Percentiles rank a stretch among this genome's conserved stretches.
Conservation (phyloP, 1,139 yeast genomes). For the Candida sp. region DNA sequence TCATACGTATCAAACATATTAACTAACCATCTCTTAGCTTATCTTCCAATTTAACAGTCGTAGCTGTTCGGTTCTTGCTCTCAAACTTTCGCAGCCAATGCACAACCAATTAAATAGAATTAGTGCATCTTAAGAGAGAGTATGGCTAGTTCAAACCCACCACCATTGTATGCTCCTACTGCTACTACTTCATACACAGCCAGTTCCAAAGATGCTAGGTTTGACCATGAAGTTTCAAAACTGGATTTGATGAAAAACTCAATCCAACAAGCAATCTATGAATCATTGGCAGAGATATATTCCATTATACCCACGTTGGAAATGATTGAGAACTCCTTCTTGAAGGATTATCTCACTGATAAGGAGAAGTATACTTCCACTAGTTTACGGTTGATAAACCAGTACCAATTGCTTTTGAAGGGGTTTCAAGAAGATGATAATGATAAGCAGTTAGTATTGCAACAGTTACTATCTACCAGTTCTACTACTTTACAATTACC, state of each 20-base stretch:
- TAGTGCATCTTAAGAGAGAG: no score
- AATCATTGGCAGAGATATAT: slow-evolving; percentile 74
- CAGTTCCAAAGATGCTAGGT: slow-evolving; percentile 24
- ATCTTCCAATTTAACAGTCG: no score
- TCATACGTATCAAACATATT: neutral
- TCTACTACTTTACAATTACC: slow-evolving; percentile 2
- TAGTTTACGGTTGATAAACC: slow-evolving; percentile 67
- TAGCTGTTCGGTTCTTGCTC: no score
- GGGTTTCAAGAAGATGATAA: slow-evolving; percentile 44
- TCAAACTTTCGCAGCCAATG: neutral
- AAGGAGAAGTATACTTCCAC: slow-evolving; percentile 64
- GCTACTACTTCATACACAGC: slow-evolving; percentile 34
- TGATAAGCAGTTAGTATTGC: slow-evolving; percentile 7
- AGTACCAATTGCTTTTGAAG: slow-evolving; percentile 66
- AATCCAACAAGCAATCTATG: slow-evolving; percentile 58
- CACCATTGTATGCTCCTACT: slow-evolving; percentile 49
- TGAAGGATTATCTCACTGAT: slow-evolving; percentile 69
- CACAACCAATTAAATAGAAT: no score
- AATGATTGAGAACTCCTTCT: slow-evolving; percentile 73
- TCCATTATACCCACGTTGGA: slow-evolving; percentile 79
- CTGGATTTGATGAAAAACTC: slow-evolving; percentile 40
- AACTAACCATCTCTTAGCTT: neutral
- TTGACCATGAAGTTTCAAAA: slow-evolving; percentile 52
- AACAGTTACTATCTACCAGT: neutral
- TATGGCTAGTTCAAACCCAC: slow-evolving; percentile 11